Conservation (phyloP, 73 alveolate genomes). For the Symbiodinium pilosum region DNA sequence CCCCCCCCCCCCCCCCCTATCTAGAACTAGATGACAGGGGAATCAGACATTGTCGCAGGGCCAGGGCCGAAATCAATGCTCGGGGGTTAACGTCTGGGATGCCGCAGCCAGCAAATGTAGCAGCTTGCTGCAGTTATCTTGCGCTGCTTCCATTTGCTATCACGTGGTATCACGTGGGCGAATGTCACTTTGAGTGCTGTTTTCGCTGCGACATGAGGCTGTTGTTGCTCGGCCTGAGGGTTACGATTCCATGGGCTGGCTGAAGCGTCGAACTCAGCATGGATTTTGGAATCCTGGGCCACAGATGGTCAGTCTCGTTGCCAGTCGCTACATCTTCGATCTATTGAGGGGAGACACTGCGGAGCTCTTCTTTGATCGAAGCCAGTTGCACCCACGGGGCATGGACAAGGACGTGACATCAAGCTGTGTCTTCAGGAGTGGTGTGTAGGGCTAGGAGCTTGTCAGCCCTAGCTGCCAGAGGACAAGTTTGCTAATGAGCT, state of each 20-base stretch:
- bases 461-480: neutral
- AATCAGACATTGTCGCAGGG: too few species aligned
- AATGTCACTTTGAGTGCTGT: too few species aligned
- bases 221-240: slow-evolving; percentile 86
- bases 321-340: neutral
- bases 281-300: neutral
- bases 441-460: neutral
- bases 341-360: slow-evolving; percentile 62
- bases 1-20: too few species aligned
- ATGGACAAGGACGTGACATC: slow-evolving; percentile 34
- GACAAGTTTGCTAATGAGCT: slow-evolving; percentile 58
- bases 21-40: too few species aligned
- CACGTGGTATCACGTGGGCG: too few species aligned
- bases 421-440: too few species aligned
- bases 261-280: slow-evolving; percentile 5
- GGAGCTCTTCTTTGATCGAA: slow-evolving; percentile 86
- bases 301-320: neutral
- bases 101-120: too few species aligned
- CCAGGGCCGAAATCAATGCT: too few species aligned
- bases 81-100: too few species aligned
- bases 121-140: too few species aligned
- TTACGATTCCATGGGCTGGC: slow-evolving; percentile 57
- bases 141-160: too few species aligned
- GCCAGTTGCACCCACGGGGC: slow-evolving; percentile 81
- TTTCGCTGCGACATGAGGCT: too few species aligned